Percentiles rank a stretch among this genome's conserved stretches.
Conservation (phyloP, 2,329 filamentous ascomycete genomes). For the Aspergillus uvarum region DNA sequence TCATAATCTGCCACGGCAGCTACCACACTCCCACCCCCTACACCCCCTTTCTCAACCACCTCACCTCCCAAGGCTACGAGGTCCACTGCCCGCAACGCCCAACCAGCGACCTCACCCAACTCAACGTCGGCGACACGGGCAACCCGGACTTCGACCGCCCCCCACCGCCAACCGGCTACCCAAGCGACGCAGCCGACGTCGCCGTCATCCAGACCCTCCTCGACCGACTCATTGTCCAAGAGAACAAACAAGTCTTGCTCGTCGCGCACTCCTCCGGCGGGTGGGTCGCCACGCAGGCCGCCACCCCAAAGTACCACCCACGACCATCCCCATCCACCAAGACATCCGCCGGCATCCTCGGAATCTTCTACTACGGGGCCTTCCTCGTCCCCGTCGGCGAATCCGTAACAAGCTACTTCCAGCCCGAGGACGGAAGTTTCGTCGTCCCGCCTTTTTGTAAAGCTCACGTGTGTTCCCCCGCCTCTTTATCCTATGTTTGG, state of each 20-base stretch:
- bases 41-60: constrained; percentile 23
- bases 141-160: constrained; percentile 5
- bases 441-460: background rate
- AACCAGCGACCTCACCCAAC: constrained; percentile 51
- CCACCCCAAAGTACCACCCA: constrained; percentile 24
- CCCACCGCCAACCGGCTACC: constrained; percentile 2
- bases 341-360: constrained; percentile 25
- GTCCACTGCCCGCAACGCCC: constrained; percentile 37
- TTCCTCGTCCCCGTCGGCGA: constrained; percentile 34
- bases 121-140: constrained; percentile 51
- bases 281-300: constrained; percentile 35
- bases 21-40: constrained; percentile 32
- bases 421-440: constrained; percentile 23
- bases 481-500: background rate
- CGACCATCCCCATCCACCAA: constrained; percentile 16
- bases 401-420: constrained; percentile 32
- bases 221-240: background rate
- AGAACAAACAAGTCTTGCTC: constrained; percentile 31
- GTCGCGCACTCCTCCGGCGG: constrained; percentile 36
- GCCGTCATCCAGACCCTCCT: background rate
- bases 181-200: constrained; percentile 3
- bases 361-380: constrained; percentile 31
- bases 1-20: constrained; percentile 13
- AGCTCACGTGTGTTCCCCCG: background rate
- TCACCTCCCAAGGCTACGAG: constrained; percentile 27